Conservation (phyloP, 768 basidiomycete genomes). For the Russula griseocarnosa region DNA sequence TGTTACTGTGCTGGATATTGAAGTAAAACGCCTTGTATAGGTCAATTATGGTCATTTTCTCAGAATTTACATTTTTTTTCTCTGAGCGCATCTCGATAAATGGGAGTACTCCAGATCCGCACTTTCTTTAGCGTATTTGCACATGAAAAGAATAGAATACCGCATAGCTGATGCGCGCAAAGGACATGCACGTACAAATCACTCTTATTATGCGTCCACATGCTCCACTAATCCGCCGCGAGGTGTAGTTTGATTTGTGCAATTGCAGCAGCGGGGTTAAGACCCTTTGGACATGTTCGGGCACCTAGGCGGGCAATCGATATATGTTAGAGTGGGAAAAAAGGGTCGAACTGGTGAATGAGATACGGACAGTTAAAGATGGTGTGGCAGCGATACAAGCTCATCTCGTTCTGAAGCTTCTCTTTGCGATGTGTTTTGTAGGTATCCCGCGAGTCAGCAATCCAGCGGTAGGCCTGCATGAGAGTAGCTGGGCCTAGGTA, state of each 20-base stretch:
- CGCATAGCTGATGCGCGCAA: slow-evolving; percentile 2
- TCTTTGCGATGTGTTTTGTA: slow-evolving; percentile 80
- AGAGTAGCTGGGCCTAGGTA: slow-evolving; percentile 96
- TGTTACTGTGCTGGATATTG: neutral
- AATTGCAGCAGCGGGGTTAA: slow-evolving; percentile 90
- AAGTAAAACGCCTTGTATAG: neutral
- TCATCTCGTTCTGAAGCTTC: slow-evolving; percentile 91
- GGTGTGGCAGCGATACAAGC: slow-evolving; percentile 96
- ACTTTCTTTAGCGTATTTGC: slow-evolving; percentile 13
- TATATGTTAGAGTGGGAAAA: neutral
- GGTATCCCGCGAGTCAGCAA: slow-evolving; percentile 92
- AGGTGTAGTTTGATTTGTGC: slow-evolving; percentile 92
- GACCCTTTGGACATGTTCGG: slow-evolving; percentile 95
- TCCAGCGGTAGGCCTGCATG: slow-evolving; percentile 98
- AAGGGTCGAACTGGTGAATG: slow-evolving; percentile 30
- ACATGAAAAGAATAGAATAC: slow-evolving; percentile 5
- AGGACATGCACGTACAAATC: slow-evolving; percentile 9
- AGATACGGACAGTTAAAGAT: slow-evolving; percentile 81
- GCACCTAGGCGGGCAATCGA: slow-evolving; percentile 46
- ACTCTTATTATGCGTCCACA: neutral
- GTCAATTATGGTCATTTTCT: neutral
- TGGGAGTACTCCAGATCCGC: neutral
- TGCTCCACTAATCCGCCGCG: slow-evolving; percentile 55
- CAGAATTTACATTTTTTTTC: neutral
- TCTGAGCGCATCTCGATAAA: neutral